A percentile compares a stretch with the other conserved stretches of the same genome.
These are phyloP conservation scores for Zelonia costaricensis DNA, from an alignment of 208 protist genomes.

Conservation along the genomic window DNA sequence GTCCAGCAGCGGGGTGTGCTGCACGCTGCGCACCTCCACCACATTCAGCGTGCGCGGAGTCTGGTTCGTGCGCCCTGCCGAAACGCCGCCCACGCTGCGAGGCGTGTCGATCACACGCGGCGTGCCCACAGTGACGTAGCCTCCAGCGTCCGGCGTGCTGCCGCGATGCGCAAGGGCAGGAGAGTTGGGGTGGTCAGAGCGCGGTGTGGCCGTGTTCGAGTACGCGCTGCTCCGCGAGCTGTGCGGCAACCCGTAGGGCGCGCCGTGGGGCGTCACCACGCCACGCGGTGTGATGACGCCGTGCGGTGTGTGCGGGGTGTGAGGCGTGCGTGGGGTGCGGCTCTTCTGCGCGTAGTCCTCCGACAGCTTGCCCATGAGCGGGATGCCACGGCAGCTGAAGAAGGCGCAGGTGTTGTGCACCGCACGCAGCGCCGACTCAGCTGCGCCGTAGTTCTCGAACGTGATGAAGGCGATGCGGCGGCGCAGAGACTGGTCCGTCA, in stretches of 20 bases:
- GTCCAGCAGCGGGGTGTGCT: background rate
- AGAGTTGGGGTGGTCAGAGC: background rate
- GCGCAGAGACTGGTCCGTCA: background rate
- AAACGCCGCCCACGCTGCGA: constrained; percentile 7
- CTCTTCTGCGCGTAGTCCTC: constrained; percentile 19
- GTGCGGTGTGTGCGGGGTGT: too few relatives aligned
- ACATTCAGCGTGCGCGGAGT: background rate
- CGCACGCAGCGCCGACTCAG: constrained; percentile 29
- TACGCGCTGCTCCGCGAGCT: constrained; percentile 2
- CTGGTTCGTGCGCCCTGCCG: constrained; percentile 6
- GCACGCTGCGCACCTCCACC: constrained; percentile 9
- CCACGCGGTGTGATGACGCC: too few relatives aligned
- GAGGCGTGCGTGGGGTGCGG: too few relatives aligned
- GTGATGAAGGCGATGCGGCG: constrained; percentile 56
- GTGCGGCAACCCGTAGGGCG: background rate
- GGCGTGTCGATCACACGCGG: constrained; percentile 6
- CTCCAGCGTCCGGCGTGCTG: background rate
- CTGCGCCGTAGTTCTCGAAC: constrained; percentile 34
- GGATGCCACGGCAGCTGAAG: constrained; percentile 33
- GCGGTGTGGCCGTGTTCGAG: constrained; percentile 2
- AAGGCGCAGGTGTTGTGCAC: constrained; percentile 50
- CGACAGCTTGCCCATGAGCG: constrained; percentile 49
- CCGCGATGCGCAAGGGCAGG: background rate
- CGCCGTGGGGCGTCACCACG: too few relatives aligned
- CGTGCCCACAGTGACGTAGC: background rate